Base-by-base conservation (phyloP, 768 basidiomycete genomes). In the Tulasnella sp. region DNA sequence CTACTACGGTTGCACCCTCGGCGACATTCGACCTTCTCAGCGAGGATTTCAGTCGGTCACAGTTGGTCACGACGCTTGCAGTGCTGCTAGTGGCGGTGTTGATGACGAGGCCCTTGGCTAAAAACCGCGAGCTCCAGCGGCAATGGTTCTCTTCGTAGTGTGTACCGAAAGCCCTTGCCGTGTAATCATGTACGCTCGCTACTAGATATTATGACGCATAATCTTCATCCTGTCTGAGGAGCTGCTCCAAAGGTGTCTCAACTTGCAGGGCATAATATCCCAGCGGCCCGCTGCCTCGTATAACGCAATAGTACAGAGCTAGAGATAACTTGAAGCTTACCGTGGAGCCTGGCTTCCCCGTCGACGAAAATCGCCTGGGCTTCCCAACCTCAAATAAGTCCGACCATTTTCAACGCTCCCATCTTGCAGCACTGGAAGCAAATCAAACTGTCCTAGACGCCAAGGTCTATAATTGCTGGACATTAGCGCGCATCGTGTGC, bases 11-110 rank as follows among this genome's bases (percentile, higher is more conserved):
- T 4, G 88, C 93, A 49, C 94, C 96, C 1, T 96, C 94, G 14
- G 90, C 89, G 52, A 94, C 94, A 25, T 99, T 99, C 80, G 97
- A 99, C 81, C 90, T 97, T 34, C 87, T 99, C 9, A 93, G 88
- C 80, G 92, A 96, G 82, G 90, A 86, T 80, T 99, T 99, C 83
- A 98, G 98, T 85, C 97, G 98, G 85, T 86, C 85, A 0, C 97
- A 99, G 82, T 86, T 99, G 31, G 89, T 96, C 78, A 83, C 95
- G 37, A 98, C 95, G 1, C 89, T 97, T 40, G 82, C 84, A 0
- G 94, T 88, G 0, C 82, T 99, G 77, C 86, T 85, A 2, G 80
- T 88, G 6, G 96, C 91, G n/a, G 93, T 97, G 78, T 82, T 89
- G n/a, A 82, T 96, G 45, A 90, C 90, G 29, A 90, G 88, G 81